These are phyloP conservation scores for Hymenoscyphus albidus DNA, from an alignment of 2,329 filamentous ascomycete species.

Conservation along the genomic window DNA sequence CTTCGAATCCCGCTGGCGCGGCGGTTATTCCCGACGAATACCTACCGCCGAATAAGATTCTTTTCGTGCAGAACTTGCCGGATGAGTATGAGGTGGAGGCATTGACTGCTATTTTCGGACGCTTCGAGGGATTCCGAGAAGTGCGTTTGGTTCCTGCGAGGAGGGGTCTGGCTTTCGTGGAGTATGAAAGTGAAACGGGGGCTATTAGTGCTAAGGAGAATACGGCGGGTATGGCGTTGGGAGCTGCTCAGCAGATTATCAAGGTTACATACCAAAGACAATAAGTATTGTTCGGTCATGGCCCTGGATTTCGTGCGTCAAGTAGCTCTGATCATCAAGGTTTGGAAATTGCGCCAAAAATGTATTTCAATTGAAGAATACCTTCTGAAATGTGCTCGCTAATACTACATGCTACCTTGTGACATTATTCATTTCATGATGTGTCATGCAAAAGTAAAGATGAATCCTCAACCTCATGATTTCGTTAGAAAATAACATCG, in stretches of 20 bases:
- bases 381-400: slow-evolving; percentile 23
- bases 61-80: slow-evolving; percentile 90
- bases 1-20: slow-evolving; percentile 62
- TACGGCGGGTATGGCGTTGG: slow-evolving; percentile 78
- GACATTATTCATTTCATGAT: slow-evolving; percentile 17
- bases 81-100: slow-evolving; percentile 79
- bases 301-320: not conserved
- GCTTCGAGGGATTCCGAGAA: slow-evolving; percentile 92
- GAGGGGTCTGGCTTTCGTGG: slow-evolving; percentile 88
- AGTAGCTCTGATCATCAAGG: not conserved
- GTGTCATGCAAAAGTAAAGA: slow-evolving; percentile 7
- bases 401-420: slow-evolving; percentile 29
- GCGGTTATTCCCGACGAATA: slow-evolving; percentile 94
- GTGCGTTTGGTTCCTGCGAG: slow-evolving; percentile 83
- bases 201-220: slow-evolving; percentile 93
- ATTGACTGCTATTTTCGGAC: slow-evolving; percentile 75
- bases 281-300: slow-evolving; percentile 41
- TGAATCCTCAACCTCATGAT: slow-evolving; percentile 3
- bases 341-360: slow-evolving; percentile 8
- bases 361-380: slow-evolving; percentile 12
- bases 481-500: slow-evolving; percentile 74
- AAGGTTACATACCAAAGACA: slow-evolving; percentile 97
- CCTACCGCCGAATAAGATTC: slow-evolving; percentile 92
- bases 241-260: slow-evolving; percentile 70
- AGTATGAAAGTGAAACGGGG: slow-evolving; percentile 86